Percentiles rank a stretch among this genome's conserved stretches.
Evolutionary conservation across 2,329 filamentous ascomycete species (phyloP).

Genomic region (Penicillium decumbens): DNA sequence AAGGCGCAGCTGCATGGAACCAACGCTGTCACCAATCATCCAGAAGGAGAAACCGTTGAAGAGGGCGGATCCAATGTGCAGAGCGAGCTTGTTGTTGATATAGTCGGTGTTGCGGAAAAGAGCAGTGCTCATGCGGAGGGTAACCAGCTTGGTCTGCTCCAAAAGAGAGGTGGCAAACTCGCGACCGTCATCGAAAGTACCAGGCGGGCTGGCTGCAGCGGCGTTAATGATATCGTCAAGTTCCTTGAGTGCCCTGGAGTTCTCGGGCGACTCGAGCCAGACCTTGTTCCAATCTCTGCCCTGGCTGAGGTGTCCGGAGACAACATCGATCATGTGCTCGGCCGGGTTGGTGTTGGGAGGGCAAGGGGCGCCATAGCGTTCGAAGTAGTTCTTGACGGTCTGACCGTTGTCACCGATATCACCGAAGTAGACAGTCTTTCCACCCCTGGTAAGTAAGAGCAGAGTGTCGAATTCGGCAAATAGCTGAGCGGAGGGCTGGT

Average conservation of each 20-base stretch:
- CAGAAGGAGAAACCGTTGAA: slow-evolving; percentile 60
- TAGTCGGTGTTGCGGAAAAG: slow-evolving; percentile 66
- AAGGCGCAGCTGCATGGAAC: slow-evolving; percentile 67
- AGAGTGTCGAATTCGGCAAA: slow-evolving; percentile 69
- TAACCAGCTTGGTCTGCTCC: slow-evolving; percentile 61
- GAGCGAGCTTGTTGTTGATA: slow-evolving; percentile 58
- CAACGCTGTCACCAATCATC: slow-evolving; percentile 58
- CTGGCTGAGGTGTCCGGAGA: slow-evolving; percentile 48
- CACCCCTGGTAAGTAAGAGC: slow-evolving; percentile 60
- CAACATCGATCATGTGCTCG: slow-evolving; percentile 52
- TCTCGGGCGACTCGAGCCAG: slow-evolving; percentile 62
- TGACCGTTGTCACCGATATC: slow-evolving; percentile 60
- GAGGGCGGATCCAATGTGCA: slow-evolving; percentile 49
- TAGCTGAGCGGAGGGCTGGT: slow-evolving; percentile 62
- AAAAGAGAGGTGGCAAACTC: slow-evolving; percentile 63
- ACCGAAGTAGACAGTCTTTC: slow-evolving; percentile 69
- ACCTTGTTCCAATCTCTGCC: slow-evolving; percentile 66
- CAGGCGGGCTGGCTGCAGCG: slow-evolving; percentile 41
- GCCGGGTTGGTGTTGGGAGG: slow-evolving; percentile 58
- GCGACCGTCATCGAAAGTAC: slow-evolving; percentile 40
- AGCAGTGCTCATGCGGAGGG: slow-evolving; percentile 61
- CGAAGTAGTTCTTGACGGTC: slow-evolving; percentile 63
- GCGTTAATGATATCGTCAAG: slow-evolving; percentile 59
- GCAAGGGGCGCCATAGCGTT: slow-evolving; percentile 58
- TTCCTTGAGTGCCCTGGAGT: slow-evolving; percentile 53